phyloP scores from a whole-genome alignment of 129 eudicot species.

The Pseudognaphalium luteoalbum region DNA sequence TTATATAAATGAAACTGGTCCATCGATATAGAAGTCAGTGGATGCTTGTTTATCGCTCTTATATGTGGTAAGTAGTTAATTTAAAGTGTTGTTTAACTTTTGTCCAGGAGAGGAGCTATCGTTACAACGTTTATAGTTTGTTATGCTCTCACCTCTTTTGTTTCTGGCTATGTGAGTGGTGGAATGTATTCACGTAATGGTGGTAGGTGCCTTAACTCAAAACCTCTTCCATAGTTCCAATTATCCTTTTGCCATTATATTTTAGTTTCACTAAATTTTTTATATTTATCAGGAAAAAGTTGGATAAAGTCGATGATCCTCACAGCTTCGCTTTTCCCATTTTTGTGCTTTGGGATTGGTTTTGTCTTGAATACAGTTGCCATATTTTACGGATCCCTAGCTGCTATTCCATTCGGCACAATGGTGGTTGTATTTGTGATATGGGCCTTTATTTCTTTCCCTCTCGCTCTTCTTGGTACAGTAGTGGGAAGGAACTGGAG shows the following conservation, averaged over 20 bases:
- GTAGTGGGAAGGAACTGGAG: slow-evolving; percentile 87
- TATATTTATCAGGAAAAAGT: slow-evolving; percentile 52
- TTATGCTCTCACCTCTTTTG: slow-evolving; percentile 76
- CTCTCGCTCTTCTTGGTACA: slow-evolving; percentile 86
- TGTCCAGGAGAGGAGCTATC: slow-evolving; percentile 71
- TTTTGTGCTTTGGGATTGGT: slow-evolving; percentile 82
- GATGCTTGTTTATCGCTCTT: neutral
- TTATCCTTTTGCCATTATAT: neutral
- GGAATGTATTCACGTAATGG: slow-evolving; percentile 88
- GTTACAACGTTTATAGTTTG: slow-evolving; percentile 77
- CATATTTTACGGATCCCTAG: slow-evolving; percentile 78
- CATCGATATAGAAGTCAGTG: neutral
- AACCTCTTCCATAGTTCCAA: neutral
- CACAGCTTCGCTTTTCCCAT: slow-evolving; percentile 79
- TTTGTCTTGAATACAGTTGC: slow-evolving; percentile 69
- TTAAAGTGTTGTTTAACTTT: neutral
- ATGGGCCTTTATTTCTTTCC: slow-evolving; percentile 81
- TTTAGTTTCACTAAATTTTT: slow-evolving; percentile 1
- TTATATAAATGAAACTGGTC: neutral
- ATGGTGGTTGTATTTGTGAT: slow-evolving; percentile 80
- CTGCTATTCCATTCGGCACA: slow-evolving; percentile 86
- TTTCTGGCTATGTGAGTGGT: slow-evolving; percentile 81
- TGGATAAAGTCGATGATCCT: slow-evolving; percentile 89
- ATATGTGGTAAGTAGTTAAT: neutral
- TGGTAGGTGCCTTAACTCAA: slow-evolving; percentile 42